Base-by-base conservation (phyloP, 1,284 basidiomycete genomes). In the Cutaneotrichosporon dermatis region DNA sequence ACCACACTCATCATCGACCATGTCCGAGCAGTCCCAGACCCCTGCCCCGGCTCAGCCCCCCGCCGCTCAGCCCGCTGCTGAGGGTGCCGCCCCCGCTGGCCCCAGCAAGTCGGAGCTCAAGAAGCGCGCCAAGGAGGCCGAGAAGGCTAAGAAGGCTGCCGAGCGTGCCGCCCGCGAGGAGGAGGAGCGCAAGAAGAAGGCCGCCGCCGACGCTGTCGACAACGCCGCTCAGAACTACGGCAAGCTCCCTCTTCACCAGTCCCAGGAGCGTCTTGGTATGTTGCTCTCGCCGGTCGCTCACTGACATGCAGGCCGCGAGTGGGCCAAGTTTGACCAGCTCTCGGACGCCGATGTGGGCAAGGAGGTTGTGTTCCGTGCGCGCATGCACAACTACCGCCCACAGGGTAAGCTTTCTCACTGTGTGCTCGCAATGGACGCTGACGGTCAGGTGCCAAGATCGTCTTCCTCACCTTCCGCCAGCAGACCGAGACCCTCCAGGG, bases 381-480 rank as follows among this genome's bases (percentile, higher is more conserved):
- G 95, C 63, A 84, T 99, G 45, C 92, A 97, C 76, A 95, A 90
- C 40, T 89, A 88, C 48, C 87, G 96, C 66, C 88, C 91, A 2
- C 90, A 94, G 76, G 90, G 90, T 76, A 85, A 82, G 73, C 39
- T 63, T 42, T 4, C 34, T 35, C 15, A 34, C 12, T n/a, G 6
- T 12, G 39, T 8, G 53, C 58, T 59, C 44, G 60, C 46, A 13
- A 36, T 25, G 25, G 25, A 25, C 25, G 25, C 25, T 25, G 25
- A 25, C 25, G 25, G 25, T 25, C n/a, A 80, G 80, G 80, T 55
- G 82, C 83, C 80, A 99, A 95, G 81, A 92, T 98, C 84, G 90
- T 90, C 55, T 99, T 99, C 80, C 80, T 99, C 60, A 88, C 87
- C 71, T 83, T 99, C 62, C 89, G 96, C 59, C 93, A 99, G 77